These are phyloP conservation scores for Climacium dendroides DNA, from an alignment of 225 moss, liverwort and hornwort species.

Conservation along the genomic window DNA sequence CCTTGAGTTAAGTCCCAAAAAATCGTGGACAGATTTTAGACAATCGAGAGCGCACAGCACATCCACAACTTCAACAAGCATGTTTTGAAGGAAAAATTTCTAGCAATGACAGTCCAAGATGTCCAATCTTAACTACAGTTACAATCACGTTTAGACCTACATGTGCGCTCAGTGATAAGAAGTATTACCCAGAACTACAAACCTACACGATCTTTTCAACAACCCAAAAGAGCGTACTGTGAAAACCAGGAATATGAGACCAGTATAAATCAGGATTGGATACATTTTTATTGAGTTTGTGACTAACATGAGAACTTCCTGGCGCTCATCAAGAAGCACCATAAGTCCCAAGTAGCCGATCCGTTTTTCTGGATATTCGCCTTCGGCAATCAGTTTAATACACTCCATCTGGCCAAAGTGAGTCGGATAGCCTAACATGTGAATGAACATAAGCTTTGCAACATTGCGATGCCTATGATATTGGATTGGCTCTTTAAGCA, in stretches of 20 bases:
- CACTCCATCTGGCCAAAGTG: conserved; percentile 70
- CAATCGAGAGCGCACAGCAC: background rate
- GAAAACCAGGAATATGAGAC: background rate
- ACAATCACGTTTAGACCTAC: background rate
- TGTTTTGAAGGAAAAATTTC: background rate
- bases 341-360: conserved; percentile 60
- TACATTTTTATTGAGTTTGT: conserved; percentile 56
- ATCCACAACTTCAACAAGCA: background rate
- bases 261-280: background rate
- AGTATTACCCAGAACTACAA: background rate
- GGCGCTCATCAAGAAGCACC: conserved; percentile 62
- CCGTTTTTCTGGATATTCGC: conserved; percentile 47
- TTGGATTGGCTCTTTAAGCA: conserved; percentile 34
- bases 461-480: conserved; percentile 51
- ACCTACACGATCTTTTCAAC: background rate
- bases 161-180: background rate
- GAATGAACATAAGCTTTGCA: conserved; percentile 64
- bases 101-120: background rate
- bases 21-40: background rate
- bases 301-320: conserved; percentile 54
- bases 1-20: conserved; percentile 40
- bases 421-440: conserved; percentile 61
- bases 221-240: background rate
- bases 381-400: conserved; percentile 46
- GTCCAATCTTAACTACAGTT: background rate